Conservation (phyloP, 1,139 yeast species). For the Nakaseomyces nivariensis region DNA sequence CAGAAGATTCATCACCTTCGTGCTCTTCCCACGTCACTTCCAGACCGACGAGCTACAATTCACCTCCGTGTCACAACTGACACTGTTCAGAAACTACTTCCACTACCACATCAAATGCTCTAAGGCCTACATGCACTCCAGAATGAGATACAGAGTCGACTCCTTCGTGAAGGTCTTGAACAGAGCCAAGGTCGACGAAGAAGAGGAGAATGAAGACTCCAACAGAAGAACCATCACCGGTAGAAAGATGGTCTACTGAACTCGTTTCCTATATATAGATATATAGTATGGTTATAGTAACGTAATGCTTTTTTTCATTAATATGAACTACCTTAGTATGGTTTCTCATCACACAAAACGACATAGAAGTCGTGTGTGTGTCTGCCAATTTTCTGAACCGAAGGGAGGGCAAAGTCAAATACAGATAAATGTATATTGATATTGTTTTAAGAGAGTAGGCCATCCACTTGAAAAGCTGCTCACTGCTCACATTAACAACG, state of each 20-base stretch:
- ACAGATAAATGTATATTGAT: too few relatives aligned
- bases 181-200: slow-evolving; percentile 91
- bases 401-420: too few relatives aligned
- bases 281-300: background rate
- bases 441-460: too few relatives aligned
- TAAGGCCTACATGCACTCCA: slow-evolving; percentile 94
- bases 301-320: too few relatives aligned
- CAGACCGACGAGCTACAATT: slow-evolving; percentile 43
- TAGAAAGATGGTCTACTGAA: slow-evolving; percentile 27
- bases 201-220: slow-evolving; percentile 37
- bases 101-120: slow-evolving; percentile 97
- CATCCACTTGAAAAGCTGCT: too few relatives aligned
- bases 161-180: slow-evolving; percentile 91
- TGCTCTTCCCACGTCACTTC: slow-evolving; percentile 50
- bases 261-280: background rate
- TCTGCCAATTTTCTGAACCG: too few relatives aligned
- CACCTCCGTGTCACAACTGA: slow-evolving; percentile 66
- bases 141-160: slow-evolving; percentile 93
- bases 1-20: slow-evolving; percentile 70
- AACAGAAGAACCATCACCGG: slow-evolving; percentile 30
- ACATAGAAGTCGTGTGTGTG: too few relatives aligned
- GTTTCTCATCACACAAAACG: too few relatives aligned
- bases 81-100: slow-evolving; percentile 89
- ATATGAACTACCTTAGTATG: too few relatives aligned
- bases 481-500: too few relatives aligned